Evolutionary conservation across 2,329 filamentous ascomycete species (phyloP), one percentile per base, ranked within the genome.

Genomic region (Teratosphaeriaceae sp.): DNA sequence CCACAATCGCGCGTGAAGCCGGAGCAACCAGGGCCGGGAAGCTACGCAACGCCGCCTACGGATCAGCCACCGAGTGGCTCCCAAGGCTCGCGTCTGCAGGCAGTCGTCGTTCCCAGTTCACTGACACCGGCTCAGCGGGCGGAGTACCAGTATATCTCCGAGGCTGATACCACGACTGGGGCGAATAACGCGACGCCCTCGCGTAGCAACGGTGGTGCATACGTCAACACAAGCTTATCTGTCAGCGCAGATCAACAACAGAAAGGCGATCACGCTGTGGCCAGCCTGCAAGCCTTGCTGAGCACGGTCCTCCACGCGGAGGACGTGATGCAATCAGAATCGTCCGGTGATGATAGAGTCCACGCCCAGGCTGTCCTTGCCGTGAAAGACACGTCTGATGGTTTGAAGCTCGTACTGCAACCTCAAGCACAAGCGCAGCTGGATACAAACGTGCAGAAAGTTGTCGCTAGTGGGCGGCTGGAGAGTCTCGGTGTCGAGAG

Each of bases 261-360:
- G 54, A 82, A 88, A 56, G 85, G 84, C 3, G 82, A 95, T 54
- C 74, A 79, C 9, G 84, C 86, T 33, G 73, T 89, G 35, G 70
- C 82, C 41, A 80, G 82, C 42, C 68, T 98, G 11, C 77, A 84
- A 43, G 75, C 76, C 27, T 75, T 88, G 37, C 70, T 94, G 3
- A 72, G 79, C 41, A 79, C 82, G 20, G 74, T 95, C n/a, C 88
- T 89, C 53, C 77, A 85, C 50, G 84, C 84, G 4, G 88, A 94
- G 58, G 82, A 88, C 55, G 76, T 79, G 60, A 72, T 73, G 45
- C 81, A 73, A 64, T 72, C 65, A 49, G 79, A 75, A 63, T 77
- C 59, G 5, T 70, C 69, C 18, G 63, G 61, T 37, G 51, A 55
- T 46, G 48, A 54, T 15, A 52, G 63, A n/a, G 42, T 55, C 30